phyloP scores from a whole-genome alignment of 257 asterid genomes.

The Lycium barbarum region DNA sequence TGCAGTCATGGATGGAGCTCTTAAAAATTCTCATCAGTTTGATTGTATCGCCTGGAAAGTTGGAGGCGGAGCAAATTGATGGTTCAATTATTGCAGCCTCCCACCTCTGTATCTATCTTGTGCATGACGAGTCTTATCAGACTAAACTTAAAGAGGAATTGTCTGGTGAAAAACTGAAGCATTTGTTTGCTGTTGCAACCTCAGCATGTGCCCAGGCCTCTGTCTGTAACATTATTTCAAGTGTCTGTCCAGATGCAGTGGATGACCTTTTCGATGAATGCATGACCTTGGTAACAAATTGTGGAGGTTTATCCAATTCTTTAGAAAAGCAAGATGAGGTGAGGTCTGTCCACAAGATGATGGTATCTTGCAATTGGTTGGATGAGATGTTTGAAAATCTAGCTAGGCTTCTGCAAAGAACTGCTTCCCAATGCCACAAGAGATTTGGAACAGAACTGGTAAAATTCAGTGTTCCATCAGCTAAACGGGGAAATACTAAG shows the following conservation, averaged over 20 bases:
- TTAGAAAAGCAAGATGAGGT: constrained; percentile 68
- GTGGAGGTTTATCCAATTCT: constrained; percentile 56
- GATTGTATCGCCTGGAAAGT: constrained; percentile 55
- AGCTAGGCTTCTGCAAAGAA: constrained; percentile 63
- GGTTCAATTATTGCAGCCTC: constrained; percentile 79
- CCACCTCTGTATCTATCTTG: constrained; percentile 67
- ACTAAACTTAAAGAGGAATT: constrained; percentile 62
- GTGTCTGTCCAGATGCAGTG: constrained; percentile 56
- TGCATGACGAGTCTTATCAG: constrained; percentile 57
- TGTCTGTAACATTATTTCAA: constrained; percentile 72
- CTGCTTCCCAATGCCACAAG: constrained; percentile 60
- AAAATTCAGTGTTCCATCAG: constrained; percentile 42
- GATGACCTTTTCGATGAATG: constrained; percentile 70
- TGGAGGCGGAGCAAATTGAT: constrained; percentile 60
- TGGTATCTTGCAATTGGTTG: constrained; percentile 75
- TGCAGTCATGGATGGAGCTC: constrained; percentile 66
- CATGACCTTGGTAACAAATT: constrained; percentile 69
- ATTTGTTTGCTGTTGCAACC: constrained; percentile 72
- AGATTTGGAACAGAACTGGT: constrained; percentile 50
- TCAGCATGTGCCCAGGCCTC: constrained; percentile 77
- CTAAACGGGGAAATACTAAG: constrained; percentile 47
- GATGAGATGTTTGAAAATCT: constrained; percentile 76
- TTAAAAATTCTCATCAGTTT: constrained; percentile 59
- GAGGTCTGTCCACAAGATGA: constrained; percentile 87
- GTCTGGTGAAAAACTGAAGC: constrained; percentile 64